Evolutionary conservation across 495 filamentous ascomycete species (phyloP).

Genomic region (Neurospora sp.): DNA sequence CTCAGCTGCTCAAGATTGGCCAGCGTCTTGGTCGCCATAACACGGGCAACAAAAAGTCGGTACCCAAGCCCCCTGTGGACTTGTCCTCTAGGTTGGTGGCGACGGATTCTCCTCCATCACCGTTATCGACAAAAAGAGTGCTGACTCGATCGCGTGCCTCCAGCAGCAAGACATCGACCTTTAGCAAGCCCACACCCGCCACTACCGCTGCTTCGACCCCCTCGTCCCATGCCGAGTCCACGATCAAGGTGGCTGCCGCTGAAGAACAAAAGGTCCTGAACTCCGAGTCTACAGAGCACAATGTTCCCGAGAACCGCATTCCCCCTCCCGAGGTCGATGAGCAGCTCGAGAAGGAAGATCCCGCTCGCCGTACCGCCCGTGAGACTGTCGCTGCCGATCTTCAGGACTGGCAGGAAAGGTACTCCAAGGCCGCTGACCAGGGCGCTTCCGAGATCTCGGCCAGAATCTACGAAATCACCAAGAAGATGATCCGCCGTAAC

Average conservation of each 20-base stretch:
- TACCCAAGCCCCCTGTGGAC: conserved; percentile 13
- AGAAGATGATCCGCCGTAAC: conserved; percentile 41
- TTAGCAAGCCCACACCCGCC: conserved; percentile 28
- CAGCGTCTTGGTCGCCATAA: conserved; percentile 77
- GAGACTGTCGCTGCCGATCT: conserved; percentile 71
- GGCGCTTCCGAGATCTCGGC: conserved; percentile 69
- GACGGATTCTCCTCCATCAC: not conserved
- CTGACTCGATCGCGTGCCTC: conserved; percentile 2
- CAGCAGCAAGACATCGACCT: conserved; percentile 18
- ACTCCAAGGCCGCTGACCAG: conserved; percentile 69
- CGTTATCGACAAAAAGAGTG: not conserved
- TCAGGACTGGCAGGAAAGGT: conserved; percentile 72
- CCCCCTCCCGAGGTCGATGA: conserved; percentile 18
- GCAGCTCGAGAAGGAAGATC: conserved; percentile 24
- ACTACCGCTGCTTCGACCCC: conserved; percentile 2
- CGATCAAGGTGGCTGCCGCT: not conserved
- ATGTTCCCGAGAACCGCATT: conserved; percentile 6
- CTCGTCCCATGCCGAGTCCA: not conserved
- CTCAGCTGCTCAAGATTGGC: conserved; percentile 84
- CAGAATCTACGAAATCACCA: conserved; percentile 53
- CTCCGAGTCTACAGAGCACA: conserved; percentile 9
- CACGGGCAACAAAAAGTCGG: conserved; percentile 14
- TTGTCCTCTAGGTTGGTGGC: conserved; percentile 12
- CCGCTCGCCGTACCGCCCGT: conserved; percentile 38
- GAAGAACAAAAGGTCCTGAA: conserved; percentile 1